Base-by-base conservation (phyloP, 2,329 filamentous ascomycete species). In the Lecanicillium sp. region DNA sequence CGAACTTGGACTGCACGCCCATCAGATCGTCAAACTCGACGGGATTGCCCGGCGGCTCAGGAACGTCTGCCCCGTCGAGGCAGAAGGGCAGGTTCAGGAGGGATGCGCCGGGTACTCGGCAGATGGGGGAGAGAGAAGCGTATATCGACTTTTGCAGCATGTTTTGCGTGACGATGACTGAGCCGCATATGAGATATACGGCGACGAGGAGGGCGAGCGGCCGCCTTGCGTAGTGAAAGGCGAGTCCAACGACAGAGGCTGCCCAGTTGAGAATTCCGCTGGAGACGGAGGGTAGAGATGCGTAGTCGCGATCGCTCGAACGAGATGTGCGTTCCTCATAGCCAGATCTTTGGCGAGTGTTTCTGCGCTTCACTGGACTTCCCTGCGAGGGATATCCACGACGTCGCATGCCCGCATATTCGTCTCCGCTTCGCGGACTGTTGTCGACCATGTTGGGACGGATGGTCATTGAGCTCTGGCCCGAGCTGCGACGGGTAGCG, bases 11-110 rank as follows among this genome's bases (percentile, higher is more conserved):
- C 63, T 94, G 87, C 2, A 86, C 78, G 15, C 74, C 74, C 72
- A 93, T 85, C 19, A 94, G 73, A 40, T 83, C 78, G 53, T 88
- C 83, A 55, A 91, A 91, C 57, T 90, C 83, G 37, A 83, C 69
- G 4, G 63, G 64, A 19, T 57, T 52, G 29, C 51, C 46, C 58
- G 3, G 55, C 54, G 11, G 48, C 64, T 55, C 54, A 55, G 60
- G 40, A 20, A 54, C 7, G 14, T 42, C 27, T 3, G 20, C n/a
- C n/a, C n/a, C n/a, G n/a, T 40, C 11, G 5, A 69, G 64, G 54
- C 86, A 90, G 56, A 87, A 85, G 0, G 84, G 77, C 1, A 89
- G 67, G 51, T 75, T 69, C 5, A 89, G 60, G 26, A 78, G 67
- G 2, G 79, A 78, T 2, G 69, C 73, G 26, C 84, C 84, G 1